Conservation (phyloP, 2,329 filamentous ascomycete genomes). For the Gnomoniopsis smithogilvyi region DNA sequence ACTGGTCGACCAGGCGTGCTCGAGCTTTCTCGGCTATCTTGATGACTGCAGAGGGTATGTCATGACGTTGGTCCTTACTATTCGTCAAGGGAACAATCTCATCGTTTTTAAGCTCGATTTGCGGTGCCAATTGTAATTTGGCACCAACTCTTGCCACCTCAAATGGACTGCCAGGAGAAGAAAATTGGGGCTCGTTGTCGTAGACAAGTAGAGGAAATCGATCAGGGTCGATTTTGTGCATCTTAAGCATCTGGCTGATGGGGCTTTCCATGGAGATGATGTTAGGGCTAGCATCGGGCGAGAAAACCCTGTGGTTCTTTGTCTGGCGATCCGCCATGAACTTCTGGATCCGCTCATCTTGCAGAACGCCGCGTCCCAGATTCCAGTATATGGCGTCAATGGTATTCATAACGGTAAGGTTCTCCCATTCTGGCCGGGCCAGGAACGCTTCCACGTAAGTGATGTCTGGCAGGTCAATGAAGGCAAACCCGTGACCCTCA, state of each 20-base stretch:
- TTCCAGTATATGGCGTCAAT: slow-evolving; percentile 77
- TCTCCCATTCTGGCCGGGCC: slow-evolving; percentile 68
- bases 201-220: slow-evolving; percentile 70
- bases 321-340: slow-evolving; percentile 65
- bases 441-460: slow-evolving; percentile 71
- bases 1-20: slow-evolving; percentile 36
- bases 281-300: slow-evolving; percentile 72
- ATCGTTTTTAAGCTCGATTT: slow-evolving; percentile 42
- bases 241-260: slow-evolving; percentile 62
- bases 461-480: slow-evolving; percentile 72
- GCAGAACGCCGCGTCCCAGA: slow-evolving; percentile 64
- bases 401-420: slow-evolving; percentile 60
- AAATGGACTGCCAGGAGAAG: slow-evolving; percentile 23
- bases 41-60: slow-evolving; percentile 41
- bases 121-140: slow-evolving; percentile 45
- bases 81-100: slow-evolving; percentile 47
- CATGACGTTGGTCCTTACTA: slow-evolving; percentile 37
- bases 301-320: slow-evolving; percentile 74
- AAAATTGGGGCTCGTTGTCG: slow-evolving; percentile 44
- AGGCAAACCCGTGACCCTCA: slow-evolving; percentile 69
- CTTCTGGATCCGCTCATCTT: slow-evolving; percentile 58
- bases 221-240: slow-evolving; percentile 69
- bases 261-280: slow-evolving; percentile 67
- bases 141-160: slow-evolving; percentile 42
- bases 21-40: slow-evolving; percentile 48